Conservation (phyloP, 2,329 filamentous ascomycete species). For the Meredithiella fracta region DNA sequence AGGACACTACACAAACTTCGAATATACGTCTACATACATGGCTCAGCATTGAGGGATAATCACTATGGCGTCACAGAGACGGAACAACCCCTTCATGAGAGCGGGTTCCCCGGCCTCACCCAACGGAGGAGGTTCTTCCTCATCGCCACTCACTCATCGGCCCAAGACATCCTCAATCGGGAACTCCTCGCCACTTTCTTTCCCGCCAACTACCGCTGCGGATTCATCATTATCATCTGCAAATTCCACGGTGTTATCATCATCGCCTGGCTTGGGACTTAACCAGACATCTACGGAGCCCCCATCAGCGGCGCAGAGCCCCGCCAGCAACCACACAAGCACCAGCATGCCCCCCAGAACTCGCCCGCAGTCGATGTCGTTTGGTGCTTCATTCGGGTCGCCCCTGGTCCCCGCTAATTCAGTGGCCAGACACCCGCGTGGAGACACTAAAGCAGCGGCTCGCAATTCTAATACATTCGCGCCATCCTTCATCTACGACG, state of each 20-base stretch:
- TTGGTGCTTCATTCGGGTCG: conserved; percentile 29
- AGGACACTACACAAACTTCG: background rate
- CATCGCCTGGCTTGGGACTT: background rate
- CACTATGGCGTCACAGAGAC: conserved; percentile 45
- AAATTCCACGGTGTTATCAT: background rate
- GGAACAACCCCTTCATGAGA: conserved; percentile 66
- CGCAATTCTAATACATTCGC: conserved; percentile 72
- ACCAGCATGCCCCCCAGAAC: background rate
- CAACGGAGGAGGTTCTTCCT: conserved; percentile 22
- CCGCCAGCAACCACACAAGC: background rate
- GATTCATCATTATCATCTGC: background rate
- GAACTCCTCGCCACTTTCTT: conserved; percentile 34
- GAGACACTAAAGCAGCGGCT: conserved; percentile 48
- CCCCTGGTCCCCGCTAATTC: conserved; percentile 24
- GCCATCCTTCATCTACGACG: conserved; percentile 84
- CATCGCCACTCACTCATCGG: conserved; percentile 34
- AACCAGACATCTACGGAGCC: background rate
- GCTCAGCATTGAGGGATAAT: background rate
- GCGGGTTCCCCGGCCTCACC: conserved; percentile 37
- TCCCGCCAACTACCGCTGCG: conserved; percentile 19
- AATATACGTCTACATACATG: background rate
- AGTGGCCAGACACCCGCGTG: conserved; percentile 27
- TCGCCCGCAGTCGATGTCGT: conserved; percentile 10
- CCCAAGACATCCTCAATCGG: conserved; percentile 64
- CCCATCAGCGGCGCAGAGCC: background rate